Percentiles rank a stretch among this genome's conserved stretches.
These are phyloP conservation scores for Lavandula angustifolia DNA, from an alignment of 257 asterid species.

Conservation along the genomic window DNA sequence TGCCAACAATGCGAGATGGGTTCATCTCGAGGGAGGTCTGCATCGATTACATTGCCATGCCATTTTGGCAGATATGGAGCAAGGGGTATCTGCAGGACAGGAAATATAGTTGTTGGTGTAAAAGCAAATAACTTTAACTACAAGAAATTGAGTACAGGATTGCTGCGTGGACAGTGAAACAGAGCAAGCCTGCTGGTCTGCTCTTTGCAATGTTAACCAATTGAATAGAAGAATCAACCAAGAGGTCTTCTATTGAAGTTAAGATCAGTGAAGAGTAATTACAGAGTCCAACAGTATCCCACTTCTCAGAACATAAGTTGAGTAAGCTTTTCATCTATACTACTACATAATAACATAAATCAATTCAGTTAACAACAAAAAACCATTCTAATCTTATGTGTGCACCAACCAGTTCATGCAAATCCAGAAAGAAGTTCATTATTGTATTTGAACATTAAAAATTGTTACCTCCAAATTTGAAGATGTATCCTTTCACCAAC, in stretches of 20 bases:
- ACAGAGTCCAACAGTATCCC: background rate
- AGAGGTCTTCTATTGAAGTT: constrained; percentile 2
- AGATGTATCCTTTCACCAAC: too few species aligned
- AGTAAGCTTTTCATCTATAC: background rate
- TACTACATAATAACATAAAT: background rate
- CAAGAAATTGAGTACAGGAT: background rate
- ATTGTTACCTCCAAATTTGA: too few species aligned
- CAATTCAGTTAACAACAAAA: background rate
- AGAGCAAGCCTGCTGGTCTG: background rate
- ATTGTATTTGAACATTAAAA: too few species aligned
- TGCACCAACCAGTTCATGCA: too few species aligned
- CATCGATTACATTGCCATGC: constrained; percentile 93
- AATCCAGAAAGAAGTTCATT: too few species aligned
- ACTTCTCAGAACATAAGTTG: constrained; percentile 4
- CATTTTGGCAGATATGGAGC: constrained; percentile 83
- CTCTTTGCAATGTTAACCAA: constrained; percentile 4
- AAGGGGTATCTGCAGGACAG: constrained; percentile 71
- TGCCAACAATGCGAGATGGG: constrained; percentile 77
- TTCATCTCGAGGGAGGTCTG: constrained; percentile 78
- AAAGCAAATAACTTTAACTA: background rate
- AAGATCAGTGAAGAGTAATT: background rate
- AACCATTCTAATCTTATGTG: too few species aligned
- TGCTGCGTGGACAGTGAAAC: background rate
- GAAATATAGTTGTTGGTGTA: background rate
- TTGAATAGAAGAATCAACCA: background rate